Conservation (phyloP, 1,139 yeast genomes). For the Yamadazyma triangularis region DNA sequence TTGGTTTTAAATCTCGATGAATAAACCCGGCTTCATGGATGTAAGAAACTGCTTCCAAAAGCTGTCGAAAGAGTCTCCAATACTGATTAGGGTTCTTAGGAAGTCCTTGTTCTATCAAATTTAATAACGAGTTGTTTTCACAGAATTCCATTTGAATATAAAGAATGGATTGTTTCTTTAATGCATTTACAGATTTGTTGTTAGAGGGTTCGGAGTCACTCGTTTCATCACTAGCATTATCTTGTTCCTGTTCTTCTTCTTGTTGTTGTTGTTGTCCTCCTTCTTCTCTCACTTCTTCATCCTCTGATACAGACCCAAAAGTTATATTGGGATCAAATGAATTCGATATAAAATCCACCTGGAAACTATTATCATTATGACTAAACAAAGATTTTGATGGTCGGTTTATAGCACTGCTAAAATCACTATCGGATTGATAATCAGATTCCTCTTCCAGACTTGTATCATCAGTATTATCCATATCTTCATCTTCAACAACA, state of each 20-base stretch:
- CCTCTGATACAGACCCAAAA: conserved; percentile 42
- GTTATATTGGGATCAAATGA: conserved; percentile 60
- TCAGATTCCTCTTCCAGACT: conserved; percentile 14
- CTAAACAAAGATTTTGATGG: conserved; percentile 28
- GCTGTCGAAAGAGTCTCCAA: conserved; percentile 86
- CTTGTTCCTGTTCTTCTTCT: conserved; percentile 29
- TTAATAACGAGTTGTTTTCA: conserved; percentile 84
- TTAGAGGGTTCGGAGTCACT: conserved; percentile 11
- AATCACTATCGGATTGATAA: conserved; percentile 16
- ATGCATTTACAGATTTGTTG: conserved; percentile 4
- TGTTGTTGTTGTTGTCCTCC: too few relatives aligned
- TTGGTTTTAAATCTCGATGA: conserved; percentile 93
- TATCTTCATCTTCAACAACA: conserved; percentile 20
- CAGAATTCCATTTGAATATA: conserved; percentile 97
- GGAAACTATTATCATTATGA: conserved; percentile 35
- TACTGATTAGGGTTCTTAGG: conserved; percentile 71
- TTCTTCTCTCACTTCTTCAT: too few relatives aligned
- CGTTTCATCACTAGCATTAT: conserved; percentile 12
- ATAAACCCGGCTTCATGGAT: conserved; percentile 93
- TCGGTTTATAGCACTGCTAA: conserved; percentile 15
- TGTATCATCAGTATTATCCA: conserved; percentile 3
- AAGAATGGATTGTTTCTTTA: conserved; percentile 43
- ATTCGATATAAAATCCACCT: conserved; percentile 62
- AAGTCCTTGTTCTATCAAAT: conserved; percentile 78
- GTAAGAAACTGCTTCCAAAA: conserved; percentile 85